These are phyloP conservation scores for Amorphotheca resinae DNA, from an alignment of 495 filamentous ascomycete genomes.

Conservation along the genomic window DNA sequence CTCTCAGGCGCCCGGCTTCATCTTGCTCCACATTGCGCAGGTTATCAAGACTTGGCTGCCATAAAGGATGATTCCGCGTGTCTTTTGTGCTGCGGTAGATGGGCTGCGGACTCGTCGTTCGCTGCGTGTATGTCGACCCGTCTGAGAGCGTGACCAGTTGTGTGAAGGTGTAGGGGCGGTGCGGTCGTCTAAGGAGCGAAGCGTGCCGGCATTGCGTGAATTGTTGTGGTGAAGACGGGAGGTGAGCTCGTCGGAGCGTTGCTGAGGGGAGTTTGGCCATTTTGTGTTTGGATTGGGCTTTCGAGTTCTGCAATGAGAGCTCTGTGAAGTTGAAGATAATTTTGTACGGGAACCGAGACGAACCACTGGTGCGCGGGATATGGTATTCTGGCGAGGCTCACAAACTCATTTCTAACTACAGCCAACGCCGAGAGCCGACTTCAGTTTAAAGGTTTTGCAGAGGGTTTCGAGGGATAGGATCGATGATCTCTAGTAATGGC, in stretches of 20 bases:
- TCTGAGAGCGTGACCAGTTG: constrained; percentile 92
- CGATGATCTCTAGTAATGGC: constrained; percentile 4
- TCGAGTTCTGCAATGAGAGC: constrained; percentile 3
- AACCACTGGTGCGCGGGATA: neutral
- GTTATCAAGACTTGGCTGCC: constrained; percentile 72
- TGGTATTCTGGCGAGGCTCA: constrained; percentile 10
- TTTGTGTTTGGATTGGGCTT: constrained; percentile 16
- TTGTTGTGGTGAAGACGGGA: neutral
- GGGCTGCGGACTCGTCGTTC: constrained; percentile 73
- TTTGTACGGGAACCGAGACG: neutral
- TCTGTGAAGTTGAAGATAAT: neutral
- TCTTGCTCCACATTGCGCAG: constrained; percentile 84
- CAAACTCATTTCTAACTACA: neutral
- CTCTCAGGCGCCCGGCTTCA: constrained; percentile 79
- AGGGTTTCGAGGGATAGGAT: neutral
- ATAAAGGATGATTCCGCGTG: constrained; percentile 73
- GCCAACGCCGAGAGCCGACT: neutral
- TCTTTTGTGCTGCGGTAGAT: constrained; percentile 72
- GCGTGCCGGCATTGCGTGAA: constrained; percentile 51
- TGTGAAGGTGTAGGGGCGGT: constrained; percentile 90
- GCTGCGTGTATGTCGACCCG: constrained; percentile 73
- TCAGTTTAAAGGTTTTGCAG: neutral
- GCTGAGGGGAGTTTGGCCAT: constrained; percentile 9
- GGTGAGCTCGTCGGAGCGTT: neutral
- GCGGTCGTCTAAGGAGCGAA: constrained; percentile 74